These are phyloP conservation scores for Fusarium subglutinans DNA, from an alignment of 2,329 filamentous ascomycete species.

Conservation along the genomic window DNA sequence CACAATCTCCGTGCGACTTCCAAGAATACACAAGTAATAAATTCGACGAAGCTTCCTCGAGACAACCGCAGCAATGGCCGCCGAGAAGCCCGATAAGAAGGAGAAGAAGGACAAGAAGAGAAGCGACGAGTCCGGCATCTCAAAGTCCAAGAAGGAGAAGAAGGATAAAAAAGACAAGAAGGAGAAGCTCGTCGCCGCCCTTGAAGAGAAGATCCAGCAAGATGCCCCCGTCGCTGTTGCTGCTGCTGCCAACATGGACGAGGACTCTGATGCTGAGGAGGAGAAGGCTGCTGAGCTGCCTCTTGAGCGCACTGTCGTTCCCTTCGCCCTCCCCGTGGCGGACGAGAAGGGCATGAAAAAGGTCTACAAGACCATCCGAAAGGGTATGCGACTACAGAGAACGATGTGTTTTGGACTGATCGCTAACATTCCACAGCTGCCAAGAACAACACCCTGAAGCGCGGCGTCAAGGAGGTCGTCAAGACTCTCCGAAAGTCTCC, in stretches of 20 bases:
- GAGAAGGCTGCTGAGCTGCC: constrained; percentile 54
- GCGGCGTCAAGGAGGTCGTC: constrained; percentile 98
- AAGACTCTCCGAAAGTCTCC: constrained; percentile 96
- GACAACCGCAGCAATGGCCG: constrained; percentile 53
- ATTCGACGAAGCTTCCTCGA: constrained; percentile 19
- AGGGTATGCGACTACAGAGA: constrained; percentile 54
- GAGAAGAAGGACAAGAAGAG: constrained; percentile 70
- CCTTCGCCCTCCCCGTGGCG: constrained; percentile 83
- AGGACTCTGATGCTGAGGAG: constrained; percentile 58
- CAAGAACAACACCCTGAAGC: constrained; percentile 94
- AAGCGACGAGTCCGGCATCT: constrained; percentile 62
- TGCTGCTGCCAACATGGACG: constrained; percentile 54
- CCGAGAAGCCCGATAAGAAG: constrained; percentile 61
- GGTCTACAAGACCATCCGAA: constrained; percentile 65
- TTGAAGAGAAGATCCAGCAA: constrained; percentile 72
- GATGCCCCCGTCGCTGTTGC: constrained; percentile 57
- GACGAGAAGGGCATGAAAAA: constrained; percentile 79
- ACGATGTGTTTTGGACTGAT: neutral
- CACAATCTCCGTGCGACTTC: constrained; percentile 6
- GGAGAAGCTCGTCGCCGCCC: constrained; percentile 72
- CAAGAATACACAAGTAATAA: constrained; percentile 13
- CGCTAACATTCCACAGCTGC: constrained; percentile 69
- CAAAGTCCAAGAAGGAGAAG: constrained; percentile 67
- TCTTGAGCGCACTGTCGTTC: constrained; percentile 72
- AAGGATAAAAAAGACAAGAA: constrained; percentile 77